A percentile compares a stretch with the other conserved stretches of the same genome.
These are phyloP conservation scores for Xerocomus brunneocitrinus DNA, from an alignment of 768 basidiomycete genomes.

Conservation along the genomic window DNA sequence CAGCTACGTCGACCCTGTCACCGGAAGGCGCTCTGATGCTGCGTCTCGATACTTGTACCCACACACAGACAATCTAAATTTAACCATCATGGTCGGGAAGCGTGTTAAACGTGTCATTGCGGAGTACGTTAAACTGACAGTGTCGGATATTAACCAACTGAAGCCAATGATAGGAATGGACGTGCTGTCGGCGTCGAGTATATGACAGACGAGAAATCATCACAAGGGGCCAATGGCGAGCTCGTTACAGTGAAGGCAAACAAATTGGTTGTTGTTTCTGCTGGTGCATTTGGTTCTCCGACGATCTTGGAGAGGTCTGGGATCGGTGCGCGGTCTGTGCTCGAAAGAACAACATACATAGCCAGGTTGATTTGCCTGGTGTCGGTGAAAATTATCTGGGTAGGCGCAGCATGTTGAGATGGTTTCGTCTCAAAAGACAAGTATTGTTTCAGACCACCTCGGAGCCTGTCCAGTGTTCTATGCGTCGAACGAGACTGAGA, in stretches of 20 bases:
- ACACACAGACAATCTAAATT: conserved; percentile 25
- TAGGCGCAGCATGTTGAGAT: conserved; percentile 4
- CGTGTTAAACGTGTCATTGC: conserved; percentile 34
- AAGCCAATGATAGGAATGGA: conserved; percentile 24
- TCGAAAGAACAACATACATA: conserved; percentile 44
- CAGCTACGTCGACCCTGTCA: conserved; percentile 51
- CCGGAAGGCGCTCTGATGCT: conserved; percentile 30
- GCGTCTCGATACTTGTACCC: conserved; percentile 38
- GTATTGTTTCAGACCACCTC: conserved; percentile 26
- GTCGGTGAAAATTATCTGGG: conserved; percentile 71
- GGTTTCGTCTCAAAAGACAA: not conserved
- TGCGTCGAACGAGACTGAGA: conserved; percentile 41
- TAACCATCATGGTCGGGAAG: conserved; percentile 30
- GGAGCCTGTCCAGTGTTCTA: conserved; percentile 12
- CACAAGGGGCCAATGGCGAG: not conserved
- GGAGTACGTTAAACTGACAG: conserved; percentile 24
- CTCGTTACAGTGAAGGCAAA: conserved; percentile 25
- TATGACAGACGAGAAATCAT: conserved; percentile 17
- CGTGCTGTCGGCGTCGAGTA: conserved; percentile 39
- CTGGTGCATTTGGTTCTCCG: conserved; percentile 54
- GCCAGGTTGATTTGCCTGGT: conserved; percentile 63
- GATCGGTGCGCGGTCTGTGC: conserved; percentile 51
- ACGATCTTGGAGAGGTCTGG: conserved; percentile 61
- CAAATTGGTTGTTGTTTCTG: conserved; percentile 45
- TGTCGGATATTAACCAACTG: not conserved